Evolutionary conservation across 225 moss, liverwort and hornwort genomes (phyloP).

Genomic region (Lunularia cruciata): DNA sequence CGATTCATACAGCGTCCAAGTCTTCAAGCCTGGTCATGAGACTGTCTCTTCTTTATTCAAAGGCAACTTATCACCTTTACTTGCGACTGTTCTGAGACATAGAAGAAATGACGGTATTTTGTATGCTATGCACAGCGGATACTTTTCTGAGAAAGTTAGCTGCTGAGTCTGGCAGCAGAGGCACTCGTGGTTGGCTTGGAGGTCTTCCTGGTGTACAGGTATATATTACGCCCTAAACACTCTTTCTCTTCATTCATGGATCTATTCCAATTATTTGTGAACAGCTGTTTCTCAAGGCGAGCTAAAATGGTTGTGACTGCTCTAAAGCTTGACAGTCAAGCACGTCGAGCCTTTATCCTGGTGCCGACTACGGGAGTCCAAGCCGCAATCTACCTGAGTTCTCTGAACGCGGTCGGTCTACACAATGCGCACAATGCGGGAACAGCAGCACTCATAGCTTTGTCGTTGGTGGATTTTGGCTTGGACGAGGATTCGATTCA

Average conservation of each 20-base stretch:
- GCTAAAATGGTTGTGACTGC: background rate
- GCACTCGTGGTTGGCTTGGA: conserved; percentile 89
- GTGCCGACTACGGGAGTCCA: conserved; percentile 77
- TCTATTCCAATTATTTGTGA: background rate
- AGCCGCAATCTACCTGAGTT: conserved; percentile 71
- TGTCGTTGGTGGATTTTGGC: conserved; percentile 75
- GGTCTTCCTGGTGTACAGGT: conserved; percentile 97
- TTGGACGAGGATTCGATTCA: conserved; percentile 71
- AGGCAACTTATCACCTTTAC: no score
- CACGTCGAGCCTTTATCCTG: conserved; percentile 74
- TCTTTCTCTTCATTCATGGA: background rate
- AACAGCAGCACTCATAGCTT: conserved; percentile 78
- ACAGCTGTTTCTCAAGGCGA: background rate
- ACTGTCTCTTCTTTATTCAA: no score
- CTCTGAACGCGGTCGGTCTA: conserved; percentile 62
- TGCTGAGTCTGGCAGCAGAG: conserved; percentile 63
- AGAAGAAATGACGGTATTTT: background rate
- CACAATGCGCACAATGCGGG: conserved; percentile 97
- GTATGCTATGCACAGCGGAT: conserved; percentile 54
- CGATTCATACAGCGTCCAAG: no score
- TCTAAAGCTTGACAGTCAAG: conserved; percentile 84
- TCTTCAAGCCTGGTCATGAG: no score
- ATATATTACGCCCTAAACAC: background rate
- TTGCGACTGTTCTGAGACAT: no score
- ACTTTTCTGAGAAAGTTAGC: conserved; percentile 66